A percentile compares a stretch with the other conserved stretches of the same genome.
Evolutionary conservation across 345 rosid genomes (phyloP).

Genomic region (Schrenkiella parvula): DNA sequence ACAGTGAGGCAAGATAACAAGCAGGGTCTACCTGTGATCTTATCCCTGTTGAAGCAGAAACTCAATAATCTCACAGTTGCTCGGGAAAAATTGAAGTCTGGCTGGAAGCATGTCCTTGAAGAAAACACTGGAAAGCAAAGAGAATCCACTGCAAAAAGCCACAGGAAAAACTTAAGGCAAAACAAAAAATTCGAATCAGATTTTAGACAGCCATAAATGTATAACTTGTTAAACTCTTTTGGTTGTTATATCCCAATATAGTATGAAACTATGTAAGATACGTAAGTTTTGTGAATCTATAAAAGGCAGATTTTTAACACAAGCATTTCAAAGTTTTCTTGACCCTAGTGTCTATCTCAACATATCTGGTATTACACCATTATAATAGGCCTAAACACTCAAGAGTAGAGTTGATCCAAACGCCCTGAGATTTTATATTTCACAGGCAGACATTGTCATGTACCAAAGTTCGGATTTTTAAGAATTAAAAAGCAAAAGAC

Average conservation of each 20-base stretch:
- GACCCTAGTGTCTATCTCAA: neutral
- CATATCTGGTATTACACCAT: neutral
- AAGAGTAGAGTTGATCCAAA: neutral
- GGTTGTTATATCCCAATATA: neutral
- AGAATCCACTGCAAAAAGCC: neutral
- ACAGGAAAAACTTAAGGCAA: neutral
- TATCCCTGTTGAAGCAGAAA: neutral
- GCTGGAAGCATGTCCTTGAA: neutral
- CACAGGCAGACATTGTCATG: neutral
- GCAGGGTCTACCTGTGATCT: neutral
- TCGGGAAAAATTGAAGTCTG: neutral
- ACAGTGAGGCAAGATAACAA: neutral
- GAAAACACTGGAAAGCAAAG: neutral
- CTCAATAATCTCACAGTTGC: neutral
- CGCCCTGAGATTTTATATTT: neutral
- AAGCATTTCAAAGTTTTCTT: neutral
- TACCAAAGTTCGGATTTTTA: neutral
- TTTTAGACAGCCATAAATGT: neutral
- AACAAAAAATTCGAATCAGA: neutral
- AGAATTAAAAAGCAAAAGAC: neutral
- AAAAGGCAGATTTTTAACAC: too few species aligned
- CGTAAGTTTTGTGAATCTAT: neutral
- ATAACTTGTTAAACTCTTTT: neutral
- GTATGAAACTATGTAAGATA: neutral
- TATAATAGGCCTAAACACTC: neutral